These are phyloP conservation scores for Penicillium paradoxum DNA, from an alignment of 495 filamentous ascomycete genomes.

Conservation along the genomic window DNA sequence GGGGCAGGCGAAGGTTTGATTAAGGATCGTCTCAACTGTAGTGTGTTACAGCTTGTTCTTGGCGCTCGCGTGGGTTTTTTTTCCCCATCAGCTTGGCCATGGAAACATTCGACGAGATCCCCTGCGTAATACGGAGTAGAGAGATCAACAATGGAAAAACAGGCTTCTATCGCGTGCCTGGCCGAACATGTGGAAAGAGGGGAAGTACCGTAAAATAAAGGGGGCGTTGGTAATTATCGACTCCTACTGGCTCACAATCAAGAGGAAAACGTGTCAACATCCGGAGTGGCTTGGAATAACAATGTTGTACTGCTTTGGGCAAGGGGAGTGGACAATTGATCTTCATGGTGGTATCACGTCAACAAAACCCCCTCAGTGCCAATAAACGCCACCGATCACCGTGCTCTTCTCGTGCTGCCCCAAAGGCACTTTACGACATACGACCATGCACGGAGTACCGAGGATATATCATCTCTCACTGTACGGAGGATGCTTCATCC, in stretches of 20 bases:
- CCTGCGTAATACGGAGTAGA: neutral
- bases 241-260: neutral
- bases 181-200: neutral
- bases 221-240: constrained; percentile 2
- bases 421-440: neutral
- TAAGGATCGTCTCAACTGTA: constrained; percentile 41
- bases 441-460: neutral
- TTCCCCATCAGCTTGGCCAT: constrained; percentile 10
- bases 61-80: constrained; percentile 25
- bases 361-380: constrained; percentile 7
- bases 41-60: constrained; percentile 32
- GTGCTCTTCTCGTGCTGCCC: neutral
- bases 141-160: neutral
- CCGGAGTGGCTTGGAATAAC: constrained; percentile 10
- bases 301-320: neutral
- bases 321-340: constrained; percentile 5
- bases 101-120: no score
- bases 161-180: neutral
- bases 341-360: constrained; percentile 9
- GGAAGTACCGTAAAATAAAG: constrained; percentile 3
- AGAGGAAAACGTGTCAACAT: constrained; percentile 10
- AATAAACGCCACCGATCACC: constrained; percentile 7
- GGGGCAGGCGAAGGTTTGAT: constrained; percentile 42
- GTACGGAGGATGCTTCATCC: neutral
- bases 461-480: neutral